Evolutionary conservation across 257 asterid species (phyloP).

Genomic region (Orobanche coerulescens): DNA sequence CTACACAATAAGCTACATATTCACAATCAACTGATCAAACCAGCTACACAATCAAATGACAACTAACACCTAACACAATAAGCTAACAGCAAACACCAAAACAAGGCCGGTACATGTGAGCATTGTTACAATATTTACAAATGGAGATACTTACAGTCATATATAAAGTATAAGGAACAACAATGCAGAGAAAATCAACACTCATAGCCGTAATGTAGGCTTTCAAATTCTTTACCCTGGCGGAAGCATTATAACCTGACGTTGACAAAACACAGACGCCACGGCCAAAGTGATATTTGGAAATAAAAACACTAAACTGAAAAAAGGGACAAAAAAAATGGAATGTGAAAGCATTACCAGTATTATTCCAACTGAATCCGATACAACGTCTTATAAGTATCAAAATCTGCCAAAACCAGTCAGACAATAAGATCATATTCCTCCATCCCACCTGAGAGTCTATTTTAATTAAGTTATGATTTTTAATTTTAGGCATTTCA

Average conservation of each 20-base stretch:
- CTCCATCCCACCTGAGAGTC: too few relatives aligned
- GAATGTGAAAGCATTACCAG: slow-evolving; percentile 29
- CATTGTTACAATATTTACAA: not conserved
- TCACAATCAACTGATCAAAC: too few relatives aligned
- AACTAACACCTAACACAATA: too few relatives aligned
- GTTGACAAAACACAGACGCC: slow-evolving; percentile 27
- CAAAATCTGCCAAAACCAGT: slow-evolving; percentile 35
- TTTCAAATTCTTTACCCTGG: slow-evolving; percentile 31
- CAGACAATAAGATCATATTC: not conserved
- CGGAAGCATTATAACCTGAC: slow-evolving; percentile 37
- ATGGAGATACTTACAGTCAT: slow-evolving; percentile 61
- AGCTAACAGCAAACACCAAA: too few relatives aligned
- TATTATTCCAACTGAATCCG: slow-evolving; percentile 26
- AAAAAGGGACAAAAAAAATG: not conserved
- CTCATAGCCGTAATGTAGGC: slow-evolving; percentile 28
- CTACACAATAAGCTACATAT: too few relatives aligned
- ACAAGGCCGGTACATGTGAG: too few relatives aligned
- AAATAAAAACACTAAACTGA: not conserved
- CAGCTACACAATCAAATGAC: too few relatives aligned
- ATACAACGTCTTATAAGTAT: slow-evolving; percentile 47
- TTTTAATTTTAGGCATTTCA: too few relatives aligned
- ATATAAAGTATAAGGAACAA: slow-evolving; percentile 47
- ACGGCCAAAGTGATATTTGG: not conserved
- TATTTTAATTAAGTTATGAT: too few relatives aligned
- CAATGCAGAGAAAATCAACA: slow-evolving; percentile 52